Conservation (phyloP, 1,284 basidiomycete species). For the Trichosporon ovoides region DNA sequence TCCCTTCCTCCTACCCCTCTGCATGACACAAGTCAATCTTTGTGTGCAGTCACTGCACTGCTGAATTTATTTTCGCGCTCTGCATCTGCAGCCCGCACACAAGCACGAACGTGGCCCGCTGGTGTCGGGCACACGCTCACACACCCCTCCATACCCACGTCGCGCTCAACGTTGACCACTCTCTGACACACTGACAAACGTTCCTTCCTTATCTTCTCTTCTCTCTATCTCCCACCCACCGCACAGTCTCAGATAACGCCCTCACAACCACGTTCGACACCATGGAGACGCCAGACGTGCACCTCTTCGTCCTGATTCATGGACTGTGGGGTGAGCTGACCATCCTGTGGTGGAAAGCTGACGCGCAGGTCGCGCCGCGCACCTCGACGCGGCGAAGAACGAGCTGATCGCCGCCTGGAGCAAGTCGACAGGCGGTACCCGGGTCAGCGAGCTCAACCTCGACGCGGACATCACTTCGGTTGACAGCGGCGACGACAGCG, state of each 20-base stretch:
- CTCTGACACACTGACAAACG: too few species aligned
- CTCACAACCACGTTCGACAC: neutral
- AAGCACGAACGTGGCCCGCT: too few species aligned
- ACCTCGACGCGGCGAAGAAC: constrained; percentile 36
- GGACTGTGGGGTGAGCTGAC: constrained; percentile 44
- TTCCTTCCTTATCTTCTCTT: neutral
- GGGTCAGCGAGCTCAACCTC: too few species aligned
- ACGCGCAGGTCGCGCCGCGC: constrained; percentile 33
- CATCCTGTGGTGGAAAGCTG: neutral
- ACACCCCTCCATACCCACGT: too few species aligned
- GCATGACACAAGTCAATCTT: too few species aligned
- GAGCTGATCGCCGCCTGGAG: constrained; percentile 32
- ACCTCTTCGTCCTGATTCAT: constrained; percentile 46
- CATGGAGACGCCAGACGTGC: constrained; percentile 24
- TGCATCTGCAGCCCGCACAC: too few species aligned
- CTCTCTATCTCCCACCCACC: neutral
- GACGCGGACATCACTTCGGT: neutral
- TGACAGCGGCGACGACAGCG: constrained; percentile 1
- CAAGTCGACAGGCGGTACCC: neutral
- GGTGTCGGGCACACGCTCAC: too few species aligned
- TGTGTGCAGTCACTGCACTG: too few species aligned
- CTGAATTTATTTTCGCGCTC: too few species aligned
- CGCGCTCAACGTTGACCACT: too few species aligned
- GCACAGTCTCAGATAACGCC: neutral
- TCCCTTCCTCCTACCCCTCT: too few species aligned